Evolutionary conservation across 768 basidiomycete species (phyloP), one percentile per base, ranked within the genome.

Genomic region (Fibroporia radiculosa): DNA sequence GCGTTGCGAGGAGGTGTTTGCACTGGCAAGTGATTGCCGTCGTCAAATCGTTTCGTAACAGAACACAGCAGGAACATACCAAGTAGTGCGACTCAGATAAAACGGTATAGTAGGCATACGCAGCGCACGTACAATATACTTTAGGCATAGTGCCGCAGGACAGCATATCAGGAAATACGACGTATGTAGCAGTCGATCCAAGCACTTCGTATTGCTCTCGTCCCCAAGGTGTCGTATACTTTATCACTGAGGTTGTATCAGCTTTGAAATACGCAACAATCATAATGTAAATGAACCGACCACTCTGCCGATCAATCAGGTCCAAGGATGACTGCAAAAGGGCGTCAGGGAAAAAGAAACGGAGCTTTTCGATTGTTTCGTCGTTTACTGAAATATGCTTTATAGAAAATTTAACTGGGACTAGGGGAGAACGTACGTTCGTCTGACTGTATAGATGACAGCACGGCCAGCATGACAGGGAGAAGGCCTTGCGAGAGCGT

Each of bases 41-140:
- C 10, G 36, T 43, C 23, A 40, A 34, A 26, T 47, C 40, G 40
- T 47, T 14, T 23, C 3, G 42, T 26, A 6, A 27, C 31, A 19
- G 28, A 24, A 12, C 42, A 28, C 27, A 36, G 28, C 13, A 39
- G 19, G 42, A 31, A 43, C 65, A 25, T 44, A 83, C 88, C 82
- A 84, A 80, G 16, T 79, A 55, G 56, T 86, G 78, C 1, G 75
- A 72, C 35, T 73, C 71, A 14, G 75, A 68, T 38, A 74, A 63
- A 26, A 90, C 61, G 14, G 85, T 82, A 5, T 75, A 70, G 47
- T 75, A 79, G 3, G 75, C 62, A 55, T 86, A 90, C 0, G 88
- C 77, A 2, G 84, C 82, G 54, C 87, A 91, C 12, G 80, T 74
- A 59, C 88, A 90, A 49, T 80, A 87, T 48, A 72, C 72, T 25